Percentiles rank a stretch among this genome's conserved stretches.
Conservation (phyloP, 2,329 filamentous ascomycete species). For the Beauveria caledonica region DNA sequence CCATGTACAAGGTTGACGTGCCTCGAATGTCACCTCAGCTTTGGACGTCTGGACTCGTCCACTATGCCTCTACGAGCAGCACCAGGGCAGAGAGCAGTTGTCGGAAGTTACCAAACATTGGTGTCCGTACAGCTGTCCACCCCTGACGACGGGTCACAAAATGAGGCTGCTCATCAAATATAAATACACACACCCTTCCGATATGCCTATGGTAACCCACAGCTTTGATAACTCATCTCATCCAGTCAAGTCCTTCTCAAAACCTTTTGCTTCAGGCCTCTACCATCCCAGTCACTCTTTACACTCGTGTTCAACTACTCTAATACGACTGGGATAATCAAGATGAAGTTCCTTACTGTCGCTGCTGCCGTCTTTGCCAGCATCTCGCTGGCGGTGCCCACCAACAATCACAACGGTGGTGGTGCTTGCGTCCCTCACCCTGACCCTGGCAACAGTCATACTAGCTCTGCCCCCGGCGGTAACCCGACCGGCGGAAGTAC, state of each 20-base stretch:
- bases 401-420: constrained; percentile 3
- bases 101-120: background rate
- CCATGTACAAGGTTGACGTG: constrained; percentile 5
- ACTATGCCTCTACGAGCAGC: background rate
- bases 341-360: constrained; percentile 16
- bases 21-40: background rate
- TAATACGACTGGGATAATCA: constrained; percentile 1
- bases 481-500: background rate
- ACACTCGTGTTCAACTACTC: background rate
- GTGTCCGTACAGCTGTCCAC: background rate
- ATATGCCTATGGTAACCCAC: background rate
- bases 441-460: background rate
- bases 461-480: background rate
- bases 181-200: background rate
- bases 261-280: background rate
- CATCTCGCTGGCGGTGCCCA: constrained; percentile 13
- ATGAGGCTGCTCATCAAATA: background rate
- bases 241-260: constrained; percentile 4
- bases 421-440: background rate
- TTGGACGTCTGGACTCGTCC: background rate
- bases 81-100: background rate
- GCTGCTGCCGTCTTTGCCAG: constrained; percentile 13
- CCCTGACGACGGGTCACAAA: background rate
- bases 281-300: constrained; percentile 3
- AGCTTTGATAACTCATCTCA: constrained; percentile 1